Percentiles rank a stretch among this genome's conserved stretches.
Evolutionary conservation across 768 basidiomycete species (phyloP).

Genomic region (Ramaria sp.): DNA sequence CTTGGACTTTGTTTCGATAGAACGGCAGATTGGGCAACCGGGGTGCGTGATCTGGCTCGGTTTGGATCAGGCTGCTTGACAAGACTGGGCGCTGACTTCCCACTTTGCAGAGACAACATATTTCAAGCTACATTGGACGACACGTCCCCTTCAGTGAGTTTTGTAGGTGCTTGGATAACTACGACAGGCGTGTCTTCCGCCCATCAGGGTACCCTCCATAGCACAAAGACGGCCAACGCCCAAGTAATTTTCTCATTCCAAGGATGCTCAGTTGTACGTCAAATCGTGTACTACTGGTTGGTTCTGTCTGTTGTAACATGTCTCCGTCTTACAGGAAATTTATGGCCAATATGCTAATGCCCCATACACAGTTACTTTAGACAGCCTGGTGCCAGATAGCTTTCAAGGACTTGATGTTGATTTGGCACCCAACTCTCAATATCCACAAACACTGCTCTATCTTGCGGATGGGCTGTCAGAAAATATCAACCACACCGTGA

Average conservation of each 20-base stretch:
- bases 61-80: neutral
- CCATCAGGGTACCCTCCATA: conserved; percentile 1
- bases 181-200: neutral
- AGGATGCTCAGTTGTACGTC: conserved; percentile 2
- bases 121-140: conserved; percentile 1
- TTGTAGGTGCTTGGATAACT: neutral
- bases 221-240: neutral
- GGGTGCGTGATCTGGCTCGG: neutral
- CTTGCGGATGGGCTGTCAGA: conserved; percentile 2
- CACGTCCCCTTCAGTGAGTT: neutral
- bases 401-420: neutral
- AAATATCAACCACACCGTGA: neutral
- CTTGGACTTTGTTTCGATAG: conserved; percentile 3
- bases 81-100: neutral
- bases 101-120: neutral
- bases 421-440: neutral
- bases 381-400: neutral
- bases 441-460: conserved; percentile 6
- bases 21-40: neutral
- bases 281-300: too few relatives aligned
- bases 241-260: conserved; percentile 6
- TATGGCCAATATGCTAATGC: conserved; percentile 7
- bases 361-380: neutral
- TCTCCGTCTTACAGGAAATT: neutral
- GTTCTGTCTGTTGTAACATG: too few relatives aligned